Base-by-base conservation (phyloP, 2,329 filamentous ascomycete species). In the Fusarium odoratissimum region DNA sequence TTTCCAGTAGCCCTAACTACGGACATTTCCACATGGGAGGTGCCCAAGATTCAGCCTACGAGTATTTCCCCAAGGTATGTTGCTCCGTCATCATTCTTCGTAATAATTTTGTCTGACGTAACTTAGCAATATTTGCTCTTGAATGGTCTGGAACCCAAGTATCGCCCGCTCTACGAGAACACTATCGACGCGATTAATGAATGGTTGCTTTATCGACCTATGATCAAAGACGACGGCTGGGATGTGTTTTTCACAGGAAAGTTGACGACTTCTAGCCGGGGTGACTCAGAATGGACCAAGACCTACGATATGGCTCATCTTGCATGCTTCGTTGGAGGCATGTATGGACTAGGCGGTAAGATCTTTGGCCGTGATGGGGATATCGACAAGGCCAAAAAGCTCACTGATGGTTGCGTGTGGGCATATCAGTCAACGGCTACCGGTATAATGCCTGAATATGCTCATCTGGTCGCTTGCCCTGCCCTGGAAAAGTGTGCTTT, bases 241-340 rank as follows among this genome's bases (percentile, higher is more conserved):
- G 89, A 95, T 67, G 88, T 96, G n/a, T 86, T 96, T 6, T 90
- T 96, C 68, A 89, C 93, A 0, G 92, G 92, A 30, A 90, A 90
- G 73, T 80, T 89, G n/a, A 83, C 79, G 51, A 86, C 87, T 14
- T 79, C 76, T 3, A 85, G 86, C 19, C 81, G 85, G 6, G 83
- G 79, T 4, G 80, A 82, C 48, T 72, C 76, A 13, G 81, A 85
- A 14, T 77, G 84, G 17, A 69, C 60, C 25, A 86, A 85, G 19
- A 81, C 90, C 51, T 93, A 91, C 77, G 88, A 92, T 69, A 83
- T 89, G 11, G 86, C 88, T 1, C 89, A 92, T 76, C 82, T 92
- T 57, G 90, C 90, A 8, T 93, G 91, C 78, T 93, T 93, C 79
- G 83, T 91, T 41, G 91, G 91, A 38, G 91, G 91, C 75, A 93